Evolutionary conservation across 441 rosid genomes (phyloP).

Genomic region (Euphorbia celastroides): DNA sequence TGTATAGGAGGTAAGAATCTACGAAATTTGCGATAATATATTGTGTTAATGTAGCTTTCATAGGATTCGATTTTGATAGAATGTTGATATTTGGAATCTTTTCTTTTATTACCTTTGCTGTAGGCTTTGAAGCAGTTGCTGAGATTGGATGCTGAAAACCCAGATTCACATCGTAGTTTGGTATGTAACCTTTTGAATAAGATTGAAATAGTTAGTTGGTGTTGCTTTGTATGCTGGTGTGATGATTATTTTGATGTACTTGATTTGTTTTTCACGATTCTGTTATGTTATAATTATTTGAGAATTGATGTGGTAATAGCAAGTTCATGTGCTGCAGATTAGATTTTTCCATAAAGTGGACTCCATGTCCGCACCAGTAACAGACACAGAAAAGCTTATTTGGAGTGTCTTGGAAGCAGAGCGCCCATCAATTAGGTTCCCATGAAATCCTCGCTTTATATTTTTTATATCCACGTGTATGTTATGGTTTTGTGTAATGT

Average conservation of each 20-base stretch:
- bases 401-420: slow-evolving; percentile 92
- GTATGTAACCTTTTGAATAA: slow-evolving; percentile 35
- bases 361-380: slow-evolving; percentile 56
- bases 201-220: background rate
- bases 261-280: background rate
- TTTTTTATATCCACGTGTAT: background rate
- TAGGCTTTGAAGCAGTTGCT: slow-evolving; percentile 91
- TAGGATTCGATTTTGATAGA: background rate
- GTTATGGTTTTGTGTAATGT: background rate
- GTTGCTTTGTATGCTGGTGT: background rate
- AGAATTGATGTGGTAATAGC: background rate
- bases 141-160: slow-evolving; percentile 82
- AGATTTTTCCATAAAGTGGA: slow-evolving; percentile 76
- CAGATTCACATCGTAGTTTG: slow-evolving; percentile 93
- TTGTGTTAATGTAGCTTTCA: background rate
- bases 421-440: slow-evolving; percentile 77
- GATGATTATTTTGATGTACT: background rate
- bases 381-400: slow-evolving; percentile 76
- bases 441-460: slow-evolving; percentile 1
- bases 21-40: background rate
- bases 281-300: background rate
- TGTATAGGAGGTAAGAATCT: background rate
- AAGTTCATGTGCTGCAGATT: slow-evolving; percentile 47
- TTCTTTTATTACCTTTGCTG: background rate
- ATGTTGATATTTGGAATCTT: background rate